Percentiles rank a stretch among this genome's conserved stretches.
phyloP scores from a whole-genome alignment of 108 stramenopile species.

The Skeletonema marinoi region DNA sequence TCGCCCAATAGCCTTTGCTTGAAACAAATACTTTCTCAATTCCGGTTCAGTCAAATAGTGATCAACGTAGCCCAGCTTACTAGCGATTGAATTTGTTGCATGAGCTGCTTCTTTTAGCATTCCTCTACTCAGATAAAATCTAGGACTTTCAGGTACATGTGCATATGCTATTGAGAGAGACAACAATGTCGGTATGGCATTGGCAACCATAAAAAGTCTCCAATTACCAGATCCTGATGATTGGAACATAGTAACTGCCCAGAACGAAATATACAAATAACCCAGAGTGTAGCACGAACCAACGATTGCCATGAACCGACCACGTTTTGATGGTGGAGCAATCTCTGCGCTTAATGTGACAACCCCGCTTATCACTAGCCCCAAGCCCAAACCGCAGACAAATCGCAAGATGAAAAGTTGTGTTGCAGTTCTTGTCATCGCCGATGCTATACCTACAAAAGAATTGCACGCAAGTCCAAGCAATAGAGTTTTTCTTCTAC shows the following conservation, averaged over 20 bases:
- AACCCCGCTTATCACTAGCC: conserved; percentile 33
- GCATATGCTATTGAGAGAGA: conserved; percentile 17
- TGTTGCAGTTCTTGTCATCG: conserved; percentile 21
- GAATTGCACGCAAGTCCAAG: conserved; percentile 32
- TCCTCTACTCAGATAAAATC: conserved; percentile 24
- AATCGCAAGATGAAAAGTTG: conserved; percentile 35
- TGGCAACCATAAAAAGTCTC: conserved; percentile 38
- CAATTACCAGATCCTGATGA: conserved; percentile 28
- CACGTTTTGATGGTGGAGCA: conserved; percentile 31
- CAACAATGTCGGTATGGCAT: conserved; percentile 34
- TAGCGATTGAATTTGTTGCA: conserved; percentile 22
- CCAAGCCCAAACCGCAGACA: conserved; percentile 34
- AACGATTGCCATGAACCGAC: conserved; percentile 45
- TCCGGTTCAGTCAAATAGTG: conserved; percentile 30
- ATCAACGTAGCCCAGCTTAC: conserved; percentile 15
- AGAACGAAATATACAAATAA: conserved; percentile 35
- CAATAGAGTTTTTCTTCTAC: conserved; percentile 28
- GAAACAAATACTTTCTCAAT: conserved; percentile 23
- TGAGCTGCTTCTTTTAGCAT: conserved; percentile 32
- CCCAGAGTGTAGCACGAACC: conserved; percentile 43
- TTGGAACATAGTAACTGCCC: conserved; percentile 41
- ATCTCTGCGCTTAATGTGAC: conserved; percentile 41
- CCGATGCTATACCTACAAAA: conserved; percentile 22
- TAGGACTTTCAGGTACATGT: conserved; percentile 28
- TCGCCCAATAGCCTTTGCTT: conserved; percentile 14